Evolutionary conservation across 345 rosid genomes (phyloP).

Genomic region (Murraya koenigii): DNA sequence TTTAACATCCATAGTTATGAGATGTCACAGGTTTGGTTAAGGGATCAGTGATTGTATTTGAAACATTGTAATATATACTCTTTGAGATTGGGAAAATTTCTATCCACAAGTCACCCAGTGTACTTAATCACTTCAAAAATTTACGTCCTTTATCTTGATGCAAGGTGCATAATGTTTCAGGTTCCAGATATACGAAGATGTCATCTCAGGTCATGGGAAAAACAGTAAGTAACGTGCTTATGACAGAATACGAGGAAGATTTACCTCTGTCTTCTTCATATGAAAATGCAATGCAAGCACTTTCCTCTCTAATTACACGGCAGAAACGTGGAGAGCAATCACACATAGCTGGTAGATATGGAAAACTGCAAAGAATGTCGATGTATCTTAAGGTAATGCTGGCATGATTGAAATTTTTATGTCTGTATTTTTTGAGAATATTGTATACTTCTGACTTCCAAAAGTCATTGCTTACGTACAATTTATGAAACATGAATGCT

Average conservation of each 20-base stretch:
- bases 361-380: slow-evolving; percentile 63
- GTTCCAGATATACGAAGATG: slow-evolving; percentile 33
- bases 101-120: neutral
- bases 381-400: slow-evolving; percentile 66
- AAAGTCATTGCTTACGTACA: neutral
- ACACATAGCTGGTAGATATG: slow-evolving; percentile 37
- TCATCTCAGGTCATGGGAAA: slow-evolving; percentile 40
- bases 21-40: neutral
- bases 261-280: slow-evolving; percentile 47
- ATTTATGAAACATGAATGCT: slow-evolving; percentile 7
- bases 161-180: slow-evolving; percentile 31
- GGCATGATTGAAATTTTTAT: slow-evolving; percentile 5
- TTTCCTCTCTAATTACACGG: slow-evolving; percentile 73
- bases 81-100: neutral
- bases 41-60: neutral
- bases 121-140: neutral
- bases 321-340: slow-evolving; percentile 55
- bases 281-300: slow-evolving; percentile 82
- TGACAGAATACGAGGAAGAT: slow-evolving; percentile 34
- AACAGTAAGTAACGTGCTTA: slow-evolving; percentile 23
- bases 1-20: neutral
- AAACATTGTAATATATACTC: neutral
- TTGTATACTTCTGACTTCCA: neutral
- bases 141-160: neutral
- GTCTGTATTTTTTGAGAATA: neutral